Conservation (phyloP, 2,329 filamentous ascomycete species). For the Calonectria honghensis region DNA sequence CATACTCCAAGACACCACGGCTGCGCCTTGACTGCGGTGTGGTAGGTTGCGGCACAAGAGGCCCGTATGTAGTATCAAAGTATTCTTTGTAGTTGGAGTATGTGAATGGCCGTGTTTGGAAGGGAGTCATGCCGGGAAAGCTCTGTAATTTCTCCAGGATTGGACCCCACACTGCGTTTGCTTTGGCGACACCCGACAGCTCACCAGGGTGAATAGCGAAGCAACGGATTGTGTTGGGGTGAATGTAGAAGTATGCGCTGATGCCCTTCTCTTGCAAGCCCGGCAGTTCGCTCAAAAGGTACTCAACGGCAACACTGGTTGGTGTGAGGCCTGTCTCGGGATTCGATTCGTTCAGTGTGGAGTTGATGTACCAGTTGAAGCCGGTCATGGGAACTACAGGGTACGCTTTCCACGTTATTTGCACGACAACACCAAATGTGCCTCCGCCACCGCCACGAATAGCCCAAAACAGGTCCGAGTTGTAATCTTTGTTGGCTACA, state of each 20-base stretch:
- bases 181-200: background rate
- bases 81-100: constrained; percentile 7
- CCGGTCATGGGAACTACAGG: background rate
- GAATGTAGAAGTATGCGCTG: constrained; percentile 5
- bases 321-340: background rate
- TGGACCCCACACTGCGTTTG: constrained; percentile 2
- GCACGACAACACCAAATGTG: constrained; percentile 4
- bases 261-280: constrained; percentile 5
- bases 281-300: background rate
- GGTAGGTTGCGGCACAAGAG: background rate
- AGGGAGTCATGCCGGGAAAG: background rate
- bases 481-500: background rate
- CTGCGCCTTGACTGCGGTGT: background rate
- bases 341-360: background rate
- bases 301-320: background rate
- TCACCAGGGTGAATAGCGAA: background rate
- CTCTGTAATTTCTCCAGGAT: background rate
- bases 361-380: constrained; percentile 14
- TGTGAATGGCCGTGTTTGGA: background rate
- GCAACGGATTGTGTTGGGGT: background rate
- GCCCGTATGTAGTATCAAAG: constrained; percentile 1
- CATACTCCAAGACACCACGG: background rate
- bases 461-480: constrained; percentile 1
- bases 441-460: background rate
- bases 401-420: background rate